These are phyloP conservation scores for Aspergillus carbonarius DNA, from an alignment of 2,329 filamentous ascomycete species.

Conservation along the genomic window DNA sequence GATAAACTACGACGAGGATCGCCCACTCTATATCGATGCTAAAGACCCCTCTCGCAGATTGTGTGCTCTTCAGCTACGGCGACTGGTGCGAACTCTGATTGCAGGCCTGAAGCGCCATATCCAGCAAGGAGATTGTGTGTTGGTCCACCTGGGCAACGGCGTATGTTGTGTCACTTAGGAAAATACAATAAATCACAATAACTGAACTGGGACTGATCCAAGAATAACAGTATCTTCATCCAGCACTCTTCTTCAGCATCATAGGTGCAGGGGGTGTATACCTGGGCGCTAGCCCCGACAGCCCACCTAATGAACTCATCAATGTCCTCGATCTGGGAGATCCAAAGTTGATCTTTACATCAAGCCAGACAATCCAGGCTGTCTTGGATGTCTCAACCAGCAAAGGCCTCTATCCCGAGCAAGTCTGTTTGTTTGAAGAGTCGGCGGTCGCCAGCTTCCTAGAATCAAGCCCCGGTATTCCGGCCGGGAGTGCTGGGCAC, in stretches of 20 bases:
- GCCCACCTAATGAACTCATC: slow-evolving; percentile 42
- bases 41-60: slow-evolving; percentile 24
- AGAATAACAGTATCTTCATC: slow-evolving; percentile 17
- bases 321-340: slow-evolving; percentile 42
- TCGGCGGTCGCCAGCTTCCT: neutral
- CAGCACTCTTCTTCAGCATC: slow-evolving; percentile 18
- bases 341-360: slow-evolving; percentile 42
- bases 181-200: neutral
- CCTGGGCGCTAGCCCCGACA: slow-evolving; percentile 45
- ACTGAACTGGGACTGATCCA: neutral
- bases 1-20: slow-evolving; percentile 23
- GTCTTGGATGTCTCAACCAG: slow-evolving; percentile 26
- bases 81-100: slow-evolving; percentile 26
- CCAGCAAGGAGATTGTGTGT: slow-evolving; percentile 32
- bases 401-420: slow-evolving; percentile 1
- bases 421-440: slow-evolving; percentile 26
- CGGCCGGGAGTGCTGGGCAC: neutral
- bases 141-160: slow-evolving; percentile 33
- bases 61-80: slow-evolving; percentile 21
- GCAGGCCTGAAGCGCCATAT: slow-evolving; percentile 29
- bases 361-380: slow-evolving; percentile 26
- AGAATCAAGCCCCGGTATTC: neutral
- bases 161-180: slow-evolving; percentile 15
- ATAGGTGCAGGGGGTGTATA: slow-evolving; percentile 44
- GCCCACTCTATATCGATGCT: slow-evolving; percentile 35